Evolutionary conservation across 352 stramenopile genomes (phyloP).

Genomic region (Phytophthora vignae): DNA sequence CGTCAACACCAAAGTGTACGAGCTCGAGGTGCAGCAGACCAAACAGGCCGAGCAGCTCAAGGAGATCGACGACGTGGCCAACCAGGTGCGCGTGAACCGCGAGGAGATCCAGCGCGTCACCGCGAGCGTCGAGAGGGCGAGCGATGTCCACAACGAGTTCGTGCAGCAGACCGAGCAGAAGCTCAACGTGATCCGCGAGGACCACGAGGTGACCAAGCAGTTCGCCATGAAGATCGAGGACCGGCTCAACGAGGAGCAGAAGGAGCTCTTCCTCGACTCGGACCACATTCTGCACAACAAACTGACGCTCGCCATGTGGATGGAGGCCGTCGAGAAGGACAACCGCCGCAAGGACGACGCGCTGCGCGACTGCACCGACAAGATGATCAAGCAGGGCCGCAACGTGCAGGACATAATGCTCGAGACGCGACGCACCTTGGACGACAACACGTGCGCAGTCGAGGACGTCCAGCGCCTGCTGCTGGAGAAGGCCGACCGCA

Average conservation of each 20-base stretch:
- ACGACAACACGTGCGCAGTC: conserved; percentile 87
- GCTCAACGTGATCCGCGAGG: conserved; percentile 56
- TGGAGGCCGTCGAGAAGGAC: conserved; percentile 77
- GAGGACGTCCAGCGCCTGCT: conserved; percentile 85
- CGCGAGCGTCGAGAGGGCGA: conserved; percentile 55
- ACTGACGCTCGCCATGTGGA: conserved; percentile 82
- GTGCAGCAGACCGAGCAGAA: conserved; percentile 61
- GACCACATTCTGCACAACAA: conserved; percentile 86
- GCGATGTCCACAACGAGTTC: conserved; percentile 56
- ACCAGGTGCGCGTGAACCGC: conserved; percentile 51
- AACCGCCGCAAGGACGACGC: conserved; percentile 76
- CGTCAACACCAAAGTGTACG: conserved; percentile 65
- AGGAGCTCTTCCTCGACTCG: conserved; percentile 82
- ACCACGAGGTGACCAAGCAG: conserved; percentile 82
- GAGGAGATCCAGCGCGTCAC: conserved; percentile 63
- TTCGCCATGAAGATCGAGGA: conserved; percentile 88
- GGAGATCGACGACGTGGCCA: conserved; percentile 73
- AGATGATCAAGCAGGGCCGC: conserved; percentile 81
- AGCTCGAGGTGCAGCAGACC: conserved; percentile 65
- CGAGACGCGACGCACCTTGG: conserved; percentile 77
- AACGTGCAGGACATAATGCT: conserved; percentile 91
- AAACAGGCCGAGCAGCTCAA: conserved; percentile 76
- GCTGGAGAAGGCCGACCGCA: conserved; percentile 80
- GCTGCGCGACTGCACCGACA: conserved; percentile 82
- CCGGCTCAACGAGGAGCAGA: conserved; percentile 84